A percentile compares a stretch with the other conserved stretches of the same genome.
These are phyloP conservation scores for Grifola frondosa DNA, from an alignment of 1,284 basidiomycete species.

Conservation along the genomic window DNA sequence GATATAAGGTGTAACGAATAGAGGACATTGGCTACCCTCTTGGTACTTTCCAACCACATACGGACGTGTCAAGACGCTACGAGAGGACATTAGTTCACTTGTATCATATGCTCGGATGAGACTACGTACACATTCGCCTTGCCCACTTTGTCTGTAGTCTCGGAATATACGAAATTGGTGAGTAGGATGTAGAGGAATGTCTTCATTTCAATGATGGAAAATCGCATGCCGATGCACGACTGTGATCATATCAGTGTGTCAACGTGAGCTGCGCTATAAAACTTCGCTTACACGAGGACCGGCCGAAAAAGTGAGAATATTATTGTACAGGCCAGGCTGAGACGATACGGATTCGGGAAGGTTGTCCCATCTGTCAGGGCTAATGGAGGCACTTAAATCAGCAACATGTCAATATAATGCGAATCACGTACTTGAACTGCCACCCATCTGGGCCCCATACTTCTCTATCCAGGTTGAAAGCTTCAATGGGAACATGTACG, in stretches of 20 bases:
- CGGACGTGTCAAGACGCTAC: slow-evolving; percentile 70
- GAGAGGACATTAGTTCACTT: slow-evolving; percentile 2
- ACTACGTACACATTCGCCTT: slow-evolving; percentile 65
- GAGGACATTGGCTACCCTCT: slow-evolving; percentile 69
- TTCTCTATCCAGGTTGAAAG: slow-evolving; percentile 69
- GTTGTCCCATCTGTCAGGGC: slow-evolving; percentile 77
- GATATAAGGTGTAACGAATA: slow-evolving; percentile 46
- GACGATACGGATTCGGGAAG: slow-evolving; percentile 60
- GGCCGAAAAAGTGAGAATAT: slow-evolving; percentile 72
- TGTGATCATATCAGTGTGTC: slow-evolving; percentile 27
- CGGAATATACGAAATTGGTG: slow-evolving; percentile 61
- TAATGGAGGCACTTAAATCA: no score
- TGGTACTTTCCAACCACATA: slow-evolving; percentile 59
- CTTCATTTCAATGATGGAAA: slow-evolving; percentile 81
- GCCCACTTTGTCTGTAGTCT: slow-evolving; percentile 55
- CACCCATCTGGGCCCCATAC: slow-evolving; percentile 79
- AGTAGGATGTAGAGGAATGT: slow-evolving; percentile 69
- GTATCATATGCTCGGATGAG: neutral
- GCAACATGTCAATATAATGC: neutral
- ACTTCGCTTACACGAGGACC: slow-evolving; percentile 64
- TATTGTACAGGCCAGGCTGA: slow-evolving; percentile 69
- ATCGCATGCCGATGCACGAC: slow-evolving; percentile 79
- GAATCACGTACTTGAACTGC: slow-evolving; percentile 63
- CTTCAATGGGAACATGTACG: slow-evolving; percentile 75
- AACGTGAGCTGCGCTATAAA: neutral